phyloP scores from a whole-genome alignment of 2,329 filamentous ascomycete genomes.

The Trichoderma afroharzianum region DNA sequence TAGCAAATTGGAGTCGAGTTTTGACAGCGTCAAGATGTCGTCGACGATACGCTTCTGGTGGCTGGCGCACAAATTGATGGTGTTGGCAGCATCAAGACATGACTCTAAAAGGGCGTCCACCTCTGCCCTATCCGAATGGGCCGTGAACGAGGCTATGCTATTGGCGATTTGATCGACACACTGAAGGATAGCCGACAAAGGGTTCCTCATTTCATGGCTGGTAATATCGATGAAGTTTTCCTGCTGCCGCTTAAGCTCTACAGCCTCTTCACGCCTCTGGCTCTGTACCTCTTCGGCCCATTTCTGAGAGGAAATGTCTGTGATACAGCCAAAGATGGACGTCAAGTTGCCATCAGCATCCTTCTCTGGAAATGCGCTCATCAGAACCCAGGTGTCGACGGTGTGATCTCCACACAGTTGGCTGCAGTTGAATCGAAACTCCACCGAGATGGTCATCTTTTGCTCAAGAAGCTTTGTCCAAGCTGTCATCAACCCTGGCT shows the following conservation, averaged over 20 bases:
- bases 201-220: slow-evolving; percentile 74
- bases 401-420: slow-evolving; percentile 58
- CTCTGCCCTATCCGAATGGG: slow-evolving; percentile 38
- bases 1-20: slow-evolving; percentile 67
- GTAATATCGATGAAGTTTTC: slow-evolving; percentile 73
- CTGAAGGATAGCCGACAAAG: slow-evolving; percentile 69
- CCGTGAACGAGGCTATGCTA: slow-evolving; percentile 43
- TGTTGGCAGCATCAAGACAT: slow-evolving; percentile 73
- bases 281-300: slow-evolving; percentile 78
- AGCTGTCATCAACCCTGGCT: slow-evolving; percentile 51
- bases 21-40: slow-evolving; percentile 63
- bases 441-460: slow-evolving; percentile 62
- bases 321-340: slow-evolving; percentile 75
- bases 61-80: slow-evolving; percentile 74
- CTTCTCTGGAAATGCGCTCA: slow-evolving; percentile 72
- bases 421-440: slow-evolving; percentile 70
- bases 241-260: slow-evolving; percentile 71
- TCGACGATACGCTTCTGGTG: slow-evolving; percentile 73
- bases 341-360: slow-evolving; percentile 62
- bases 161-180: slow-evolving; percentile 69
- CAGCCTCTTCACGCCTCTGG: slow-evolving; percentile 72
- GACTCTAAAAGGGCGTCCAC: slow-evolving; percentile 49
- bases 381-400: slow-evolving; percentile 70
- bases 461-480: slow-evolving; percentile 62
- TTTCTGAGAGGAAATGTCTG: slow-evolving; percentile 83